Evolutionary conservation across 1,284 basidiomycete species (phyloP), one percentile per base, ranked within the genome.

Genomic region (Fomitopsis betulina): DNA sequence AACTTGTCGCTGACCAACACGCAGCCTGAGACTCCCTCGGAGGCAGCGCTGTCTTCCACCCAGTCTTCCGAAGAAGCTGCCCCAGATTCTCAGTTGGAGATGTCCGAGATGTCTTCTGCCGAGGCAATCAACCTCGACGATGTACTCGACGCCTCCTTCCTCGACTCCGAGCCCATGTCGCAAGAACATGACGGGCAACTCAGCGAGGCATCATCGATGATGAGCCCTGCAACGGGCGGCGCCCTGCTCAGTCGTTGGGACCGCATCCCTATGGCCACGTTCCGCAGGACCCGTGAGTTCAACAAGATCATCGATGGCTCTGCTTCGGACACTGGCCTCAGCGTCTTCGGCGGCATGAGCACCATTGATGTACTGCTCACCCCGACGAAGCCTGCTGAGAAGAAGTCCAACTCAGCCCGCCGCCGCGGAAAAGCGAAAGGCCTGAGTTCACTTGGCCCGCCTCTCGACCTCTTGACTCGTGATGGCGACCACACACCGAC

Each of bases 111-210:
- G 45, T 71, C 70, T 17, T 74, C 75, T 43, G 71, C 80, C n/a
- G 79, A 83, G 58, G 75, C 82, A 9, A 86, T 92, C 53, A 80
- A 84, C 55, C 78, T 92, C n/a, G 83, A 90, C 64, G 89, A 93
- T 63, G 89, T 93, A n/a, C 76, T 93, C 37, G 87, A 93, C 59
- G 76, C 85, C 0, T 84, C 89, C 0, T 82, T 89, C 70, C 75
- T 92, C 15, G 82, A 84, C 62, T 75, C 80, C 5, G 84, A 85
- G 58, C 75, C 79, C 5, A 69, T 72, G 13, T 43, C 53, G 10
- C 62, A 57, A 55, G 47, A 65, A 62, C 58, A 57, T 58, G 63
- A 70, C 52, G 61, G 53, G 63, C 62, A 66, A 42, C 23, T 58
- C 0, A 54, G 57, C 42, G 61, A 60, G 19, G 47, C 54, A 17